These are phyloP conservation scores for Lentinula boryana DNA, from an alignment of 768 basidiomycete species.

Conservation along the genomic window DNA sequence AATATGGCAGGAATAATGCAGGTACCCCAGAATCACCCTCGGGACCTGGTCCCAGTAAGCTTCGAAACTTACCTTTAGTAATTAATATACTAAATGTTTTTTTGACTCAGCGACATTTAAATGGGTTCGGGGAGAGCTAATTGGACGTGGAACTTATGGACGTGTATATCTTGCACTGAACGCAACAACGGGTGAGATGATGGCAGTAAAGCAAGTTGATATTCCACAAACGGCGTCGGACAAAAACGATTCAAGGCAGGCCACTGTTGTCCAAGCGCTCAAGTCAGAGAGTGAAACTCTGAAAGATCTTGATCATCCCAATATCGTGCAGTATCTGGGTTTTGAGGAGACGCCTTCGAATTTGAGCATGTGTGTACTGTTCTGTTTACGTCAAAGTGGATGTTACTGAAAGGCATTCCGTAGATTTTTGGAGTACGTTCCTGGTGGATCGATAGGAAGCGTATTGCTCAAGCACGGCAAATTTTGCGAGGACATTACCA, in stretches of 20 bases:
- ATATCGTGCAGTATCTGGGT: slow-evolving; percentile 97
- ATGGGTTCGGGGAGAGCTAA: slow-evolving; percentile 97
- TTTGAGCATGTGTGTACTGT: slow-evolving; percentile 79
- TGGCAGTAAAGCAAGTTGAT: slow-evolving; percentile 99
- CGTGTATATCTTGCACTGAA: slow-evolving; percentile 95
- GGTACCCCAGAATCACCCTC: slow-evolving; percentile 56
- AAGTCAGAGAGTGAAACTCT: slow-evolving; percentile 95
- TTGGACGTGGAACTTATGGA: slow-evolving; percentile 96
- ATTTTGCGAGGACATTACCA: slow-evolving; percentile 88
- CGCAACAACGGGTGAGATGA: slow-evolving; percentile 96
- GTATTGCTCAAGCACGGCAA: slow-evolving; percentile 88
- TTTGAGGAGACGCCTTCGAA: slow-evolving; percentile 86
- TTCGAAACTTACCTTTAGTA: slow-evolving; percentile 3
- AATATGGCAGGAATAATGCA: slow-evolving; percentile 35
- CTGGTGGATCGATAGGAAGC: slow-evolving; percentile 92
- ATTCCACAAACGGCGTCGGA: slow-evolving; percentile 89
- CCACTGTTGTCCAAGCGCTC: slow-evolving; percentile 82
- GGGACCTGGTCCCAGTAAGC: slow-evolving; percentile 59
- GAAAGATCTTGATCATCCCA: slow-evolving; percentile 93
- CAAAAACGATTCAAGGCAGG: slow-evolving; percentile 81
- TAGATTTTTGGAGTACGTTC: slow-evolving; percentile 98
- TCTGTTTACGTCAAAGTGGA: not conserved
- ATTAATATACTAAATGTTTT: slow-evolving; percentile 9
- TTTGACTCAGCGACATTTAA: slow-evolving; percentile 71
- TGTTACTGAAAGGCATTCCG: not conserved